A percentile compares a stretch with the other conserved stretches of the same genome.
phyloP scores from a whole-genome alignment of 306 rosid genomes.

The Dicorynia guianensis region DNA sequence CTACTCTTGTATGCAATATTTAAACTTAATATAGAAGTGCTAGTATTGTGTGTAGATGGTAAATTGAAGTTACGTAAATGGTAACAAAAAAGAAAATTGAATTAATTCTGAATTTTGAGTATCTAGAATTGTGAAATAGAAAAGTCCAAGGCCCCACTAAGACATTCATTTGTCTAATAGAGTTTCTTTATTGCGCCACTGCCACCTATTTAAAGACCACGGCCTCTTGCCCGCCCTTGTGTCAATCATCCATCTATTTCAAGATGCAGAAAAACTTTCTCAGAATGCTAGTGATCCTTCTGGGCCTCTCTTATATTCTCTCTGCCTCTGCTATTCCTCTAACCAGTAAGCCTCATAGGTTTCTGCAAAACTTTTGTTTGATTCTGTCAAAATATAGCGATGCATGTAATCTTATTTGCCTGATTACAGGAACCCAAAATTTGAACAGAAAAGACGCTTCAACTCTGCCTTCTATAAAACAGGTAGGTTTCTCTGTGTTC shows the following conservation, averaged over 20 bases:
- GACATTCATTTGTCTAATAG: too few species aligned
- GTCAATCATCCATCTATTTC: too few species aligned
- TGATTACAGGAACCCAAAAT: conserved; percentile 38
- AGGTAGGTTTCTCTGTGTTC: conserved; percentile 27
- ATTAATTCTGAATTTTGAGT: conserved; percentile 2
- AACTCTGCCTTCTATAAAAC: conserved; percentile 27
- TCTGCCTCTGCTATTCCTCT: conserved; percentile 45
- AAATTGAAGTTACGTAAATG: background rate
- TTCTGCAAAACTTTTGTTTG: background rate
- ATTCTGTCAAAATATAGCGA: background rate
- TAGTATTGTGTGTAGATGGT: background rate
- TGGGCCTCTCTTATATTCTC: conserved; percentile 34
- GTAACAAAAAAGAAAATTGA: conserved; percentile 18
- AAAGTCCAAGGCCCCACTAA: too few species aligned
- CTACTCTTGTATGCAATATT: too few species aligned
- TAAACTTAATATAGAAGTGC: background rate
- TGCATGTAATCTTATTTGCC: conserved; percentile 7
- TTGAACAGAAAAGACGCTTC: conserved; percentile 31
- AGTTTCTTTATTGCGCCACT: background rate
- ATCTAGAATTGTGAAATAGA: too few species aligned
- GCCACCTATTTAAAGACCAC: conserved; percentile 9
- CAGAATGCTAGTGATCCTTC: too few species aligned
- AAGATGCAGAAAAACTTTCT: too few species aligned
- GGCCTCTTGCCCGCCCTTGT: too few species aligned
- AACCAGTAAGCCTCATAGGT: conserved; percentile 38